phyloP scores from a whole-genome alignment of 129 eudicot genomes.

The Rutidosis leptorrhynchoides region DNA sequence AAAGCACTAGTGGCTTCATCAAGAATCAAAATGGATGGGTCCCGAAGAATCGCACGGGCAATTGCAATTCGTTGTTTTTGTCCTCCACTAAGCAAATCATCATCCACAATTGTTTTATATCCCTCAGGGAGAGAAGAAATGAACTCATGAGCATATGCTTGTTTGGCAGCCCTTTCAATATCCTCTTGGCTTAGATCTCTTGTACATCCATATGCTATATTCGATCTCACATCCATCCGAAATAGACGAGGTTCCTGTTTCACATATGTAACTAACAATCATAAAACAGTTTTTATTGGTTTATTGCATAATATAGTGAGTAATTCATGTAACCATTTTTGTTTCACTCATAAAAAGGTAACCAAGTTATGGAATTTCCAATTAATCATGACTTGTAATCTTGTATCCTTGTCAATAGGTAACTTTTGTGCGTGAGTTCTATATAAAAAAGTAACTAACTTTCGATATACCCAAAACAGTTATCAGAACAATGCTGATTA shows the following conservation, averaged over 20 bases:
- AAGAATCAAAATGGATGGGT: slow-evolving; percentile 86
- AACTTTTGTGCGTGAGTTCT: not conserved
- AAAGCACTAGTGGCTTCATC: slow-evolving; percentile 99
- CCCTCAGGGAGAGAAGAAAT: slow-evolving; percentile 75
- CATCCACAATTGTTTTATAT: slow-evolving; percentile 87
- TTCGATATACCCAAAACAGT: not conserved
- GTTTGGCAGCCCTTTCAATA: slow-evolving; percentile 87
- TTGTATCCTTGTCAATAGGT: not conserved
- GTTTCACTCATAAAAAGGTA: slow-evolving; percentile 1
- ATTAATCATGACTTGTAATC: not conserved
- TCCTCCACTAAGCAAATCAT: slow-evolving; percentile 98
- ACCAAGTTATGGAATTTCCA: not conserved
- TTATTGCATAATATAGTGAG: not conserved
- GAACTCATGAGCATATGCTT: slow-evolving; percentile 90
- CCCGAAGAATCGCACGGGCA: slow-evolving; percentile 87
- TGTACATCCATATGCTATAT: slow-evolving; percentile 87
- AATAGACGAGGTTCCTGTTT: slow-evolving; percentile 90
- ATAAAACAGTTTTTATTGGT: not conserved
- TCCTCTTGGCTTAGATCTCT: slow-evolving; percentile 64
- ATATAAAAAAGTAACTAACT: not conserved
- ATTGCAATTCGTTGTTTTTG: slow-evolving; percentile 97
- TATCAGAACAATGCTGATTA: not conserved
- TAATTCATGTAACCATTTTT: not conserved
- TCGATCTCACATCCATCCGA: slow-evolving; percentile 84
- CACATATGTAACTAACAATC: slow-evolving; percentile 18